Conservation (phyloP, 2,329 filamentous ascomycete species). For the Aureobasidium sp. region DNA sequence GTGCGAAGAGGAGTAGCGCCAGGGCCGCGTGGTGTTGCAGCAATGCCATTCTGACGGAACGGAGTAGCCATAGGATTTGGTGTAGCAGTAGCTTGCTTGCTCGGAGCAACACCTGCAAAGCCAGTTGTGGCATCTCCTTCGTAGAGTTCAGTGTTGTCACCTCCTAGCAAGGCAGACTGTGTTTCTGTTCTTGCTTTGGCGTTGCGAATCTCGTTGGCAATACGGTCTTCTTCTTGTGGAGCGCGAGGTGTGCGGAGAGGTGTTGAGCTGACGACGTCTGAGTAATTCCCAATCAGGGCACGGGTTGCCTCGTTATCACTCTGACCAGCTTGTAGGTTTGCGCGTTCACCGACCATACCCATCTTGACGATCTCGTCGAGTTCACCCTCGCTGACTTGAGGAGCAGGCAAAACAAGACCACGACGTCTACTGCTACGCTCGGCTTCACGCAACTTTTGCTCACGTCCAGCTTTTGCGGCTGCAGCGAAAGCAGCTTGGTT, state of each 20-base stretch:
- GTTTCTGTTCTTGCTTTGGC: constrained; percentile 88
- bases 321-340: constrained; percentile 64
- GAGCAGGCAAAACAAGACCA: constrained; percentile 72
- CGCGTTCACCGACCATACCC: constrained; percentile 87
- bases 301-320: constrained; percentile 80
- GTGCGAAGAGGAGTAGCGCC: constrained; percentile 82
- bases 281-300: constrained; percentile 81
- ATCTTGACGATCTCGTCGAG: constrained; percentile 98
- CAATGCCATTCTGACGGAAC: constrained; percentile 53
- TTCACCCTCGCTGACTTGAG: constrained; percentile 87
- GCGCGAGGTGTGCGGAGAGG: constrained; percentile 90
- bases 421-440: constrained; percentile 94
- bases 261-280: constrained; percentile 68
- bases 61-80: constrained; percentile 95
- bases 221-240: constrained; percentile 86
- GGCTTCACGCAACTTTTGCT: constrained; percentile 90
- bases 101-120: constrained; percentile 76
- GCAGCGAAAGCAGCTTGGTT: constrained; percentile 75
- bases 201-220: constrained; percentile 93
- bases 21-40: constrained; percentile 56
- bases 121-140: constrained; percentile 78
- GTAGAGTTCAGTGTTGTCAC: constrained; percentile 84
- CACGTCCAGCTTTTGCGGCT: constrained; percentile 84
- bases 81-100: constrained; percentile 75
- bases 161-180: constrained; percentile 85